A percentile compares a stretch with the other conserved stretches of the same genome.
Evolutionary conservation across 2,329 filamentous ascomycete genomes (phyloP).

Genomic region (Aureobasidium subglaciale): DNA sequence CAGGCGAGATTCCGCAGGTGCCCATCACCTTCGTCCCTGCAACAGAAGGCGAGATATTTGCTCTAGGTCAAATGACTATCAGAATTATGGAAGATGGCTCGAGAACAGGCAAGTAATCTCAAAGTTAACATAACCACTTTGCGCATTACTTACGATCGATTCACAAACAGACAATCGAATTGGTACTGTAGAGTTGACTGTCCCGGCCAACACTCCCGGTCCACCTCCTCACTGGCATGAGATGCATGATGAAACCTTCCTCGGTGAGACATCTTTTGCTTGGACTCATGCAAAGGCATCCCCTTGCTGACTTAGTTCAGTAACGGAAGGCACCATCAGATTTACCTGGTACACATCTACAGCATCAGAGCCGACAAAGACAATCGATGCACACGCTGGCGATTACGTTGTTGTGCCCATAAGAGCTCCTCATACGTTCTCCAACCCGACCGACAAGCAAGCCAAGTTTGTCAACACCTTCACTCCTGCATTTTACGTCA

Average conservation of each 20-base stretch:
- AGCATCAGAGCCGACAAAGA: constrained; percentile 29
- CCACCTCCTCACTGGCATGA: constrained; percentile 49
- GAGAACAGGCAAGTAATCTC: constrained; percentile 33
- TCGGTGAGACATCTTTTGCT: too few species aligned
- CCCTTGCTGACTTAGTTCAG: constrained; percentile 12
- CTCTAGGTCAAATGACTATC: constrained; percentile 44
- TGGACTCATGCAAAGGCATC: too few species aligned
- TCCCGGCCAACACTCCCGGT: constrained; percentile 41
- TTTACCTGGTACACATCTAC: constrained; percentile 38
- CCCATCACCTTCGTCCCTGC: constrained; percentile 44
- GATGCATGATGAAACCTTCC: constrained; percentile 54
- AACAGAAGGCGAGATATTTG: constrained; percentile 42
- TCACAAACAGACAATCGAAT: constrained; percentile 42
- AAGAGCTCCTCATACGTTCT: constrained; percentile 50
- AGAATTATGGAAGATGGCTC: constrained; percentile 47
- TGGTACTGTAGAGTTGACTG: constrained; percentile 41
- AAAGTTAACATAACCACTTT: not conserved
- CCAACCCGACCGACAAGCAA: constrained; percentile 48
- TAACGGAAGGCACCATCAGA: constrained; percentile 45
- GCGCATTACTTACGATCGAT: not conserved
- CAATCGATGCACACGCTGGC: constrained; percentile 43
- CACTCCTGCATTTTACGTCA: constrained; percentile 51
- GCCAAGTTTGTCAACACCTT: constrained; percentile 52
- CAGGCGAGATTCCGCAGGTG: constrained; percentile 27
- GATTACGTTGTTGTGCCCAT: constrained; percentile 51